A percentile compares a stretch with the other conserved stretches of the same genome.
Conservation (phyloP, 1,284 basidiomycete genomes). For the Gastroboletus turbinatus region DNA sequence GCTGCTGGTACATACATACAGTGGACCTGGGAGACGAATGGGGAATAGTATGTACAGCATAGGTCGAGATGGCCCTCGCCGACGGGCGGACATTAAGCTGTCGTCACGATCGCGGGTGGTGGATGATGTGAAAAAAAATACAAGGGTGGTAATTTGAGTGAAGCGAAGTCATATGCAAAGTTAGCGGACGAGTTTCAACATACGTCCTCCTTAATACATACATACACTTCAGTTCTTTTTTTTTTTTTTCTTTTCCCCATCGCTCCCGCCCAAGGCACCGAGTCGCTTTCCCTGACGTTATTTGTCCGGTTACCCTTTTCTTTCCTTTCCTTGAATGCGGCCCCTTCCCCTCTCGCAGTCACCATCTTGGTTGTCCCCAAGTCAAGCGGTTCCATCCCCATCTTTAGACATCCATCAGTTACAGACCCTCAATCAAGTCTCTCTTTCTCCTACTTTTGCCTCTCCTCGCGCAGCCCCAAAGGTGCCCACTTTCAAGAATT, state of each 20-base stretch:
- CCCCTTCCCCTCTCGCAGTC: constrained; percentile 14
- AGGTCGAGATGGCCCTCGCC: neutral
- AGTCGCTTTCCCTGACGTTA: neutral
- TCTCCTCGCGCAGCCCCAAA: constrained; percentile 41
- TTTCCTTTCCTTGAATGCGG: constrained; percentile 18
- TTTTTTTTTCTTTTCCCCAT: neutral
- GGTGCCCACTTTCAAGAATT: constrained; percentile 26
- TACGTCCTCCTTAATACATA: neutral
- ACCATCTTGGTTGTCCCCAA: constrained; percentile 22
- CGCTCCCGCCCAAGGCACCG: neutral
- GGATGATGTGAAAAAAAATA: neutral
- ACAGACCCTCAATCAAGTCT: constrained; percentile 31
- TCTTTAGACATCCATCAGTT: constrained; percentile 27
- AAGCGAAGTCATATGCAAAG: constrained; percentile 9
- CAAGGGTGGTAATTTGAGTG: neutral
- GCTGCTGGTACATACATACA: no score
- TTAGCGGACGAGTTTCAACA: constrained; percentile 3
- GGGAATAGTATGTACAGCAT: neutral
- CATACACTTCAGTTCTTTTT: neutral
- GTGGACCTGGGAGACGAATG: no score
- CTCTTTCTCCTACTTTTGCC: constrained; percentile 46
- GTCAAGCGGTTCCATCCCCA: constrained; percentile 19
- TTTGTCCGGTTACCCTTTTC: neutral
- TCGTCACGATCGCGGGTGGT: neutral
- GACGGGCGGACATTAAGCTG: neutral